These are phyloP conservation scores for Penicillium mononematosum DNA, from an alignment of 495 filamentous ascomycete species.

Conservation along the genomic window DNA sequence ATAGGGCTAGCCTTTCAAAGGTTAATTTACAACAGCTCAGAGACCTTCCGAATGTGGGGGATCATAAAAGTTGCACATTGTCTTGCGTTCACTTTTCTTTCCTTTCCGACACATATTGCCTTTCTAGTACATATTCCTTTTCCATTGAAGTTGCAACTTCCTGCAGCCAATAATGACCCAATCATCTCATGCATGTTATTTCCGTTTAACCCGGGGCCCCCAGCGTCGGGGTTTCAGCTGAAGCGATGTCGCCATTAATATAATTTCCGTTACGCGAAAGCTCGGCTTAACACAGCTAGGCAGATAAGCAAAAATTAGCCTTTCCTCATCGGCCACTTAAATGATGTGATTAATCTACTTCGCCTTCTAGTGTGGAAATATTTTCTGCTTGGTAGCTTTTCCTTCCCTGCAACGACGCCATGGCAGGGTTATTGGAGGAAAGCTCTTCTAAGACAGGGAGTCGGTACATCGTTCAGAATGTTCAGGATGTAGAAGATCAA, in stretches of 20 bases:
- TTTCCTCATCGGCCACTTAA: slow-evolving; percentile 18
- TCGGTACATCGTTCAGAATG: slow-evolving; percentile 19
- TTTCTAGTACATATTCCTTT: too few relatives aligned
- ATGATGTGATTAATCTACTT: slow-evolving; percentile 25
- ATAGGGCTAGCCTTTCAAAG: too few relatives aligned
- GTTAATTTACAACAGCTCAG: too few relatives aligned
- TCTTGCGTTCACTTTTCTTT: neutral
- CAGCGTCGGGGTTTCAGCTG: neutral
- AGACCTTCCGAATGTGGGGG: too few relatives aligned
- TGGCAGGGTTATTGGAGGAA: slow-evolving; percentile 17
- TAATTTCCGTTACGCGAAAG: neutral
- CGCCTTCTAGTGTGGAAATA: neutral
- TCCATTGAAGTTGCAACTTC: neutral
- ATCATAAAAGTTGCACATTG: too few relatives aligned
- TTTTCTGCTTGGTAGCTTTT: slow-evolving; percentile 1
- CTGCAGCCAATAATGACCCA: slow-evolving; percentile 1
- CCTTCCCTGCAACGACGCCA: slow-evolving; percentile 5
- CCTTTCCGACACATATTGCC: neutral
- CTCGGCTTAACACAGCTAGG: neutral
- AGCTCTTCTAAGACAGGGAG: slow-evolving; percentile 11
- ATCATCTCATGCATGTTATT: slow-evolving; percentile 1
- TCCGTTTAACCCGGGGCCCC: neutral
- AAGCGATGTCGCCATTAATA: neutral
- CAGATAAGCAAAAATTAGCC: slow-evolving; percentile 14
- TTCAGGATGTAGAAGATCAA: slow-evolving; percentile 27